Conservation (phyloP, 805 yeast genomes). For the Hanseniaspora occidentalis region DNA sequence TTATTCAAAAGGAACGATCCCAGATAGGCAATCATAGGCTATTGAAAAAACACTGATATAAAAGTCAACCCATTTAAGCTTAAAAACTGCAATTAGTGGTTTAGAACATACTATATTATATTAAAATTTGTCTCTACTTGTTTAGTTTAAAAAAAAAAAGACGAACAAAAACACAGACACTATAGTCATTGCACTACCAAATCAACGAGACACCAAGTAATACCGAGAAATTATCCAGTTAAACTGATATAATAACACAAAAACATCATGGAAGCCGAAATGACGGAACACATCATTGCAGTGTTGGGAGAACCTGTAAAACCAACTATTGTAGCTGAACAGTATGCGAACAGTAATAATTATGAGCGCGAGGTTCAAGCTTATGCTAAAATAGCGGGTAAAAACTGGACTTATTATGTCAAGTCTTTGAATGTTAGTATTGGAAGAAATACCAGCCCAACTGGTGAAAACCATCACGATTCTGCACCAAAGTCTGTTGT, state of each 20-base stretch:
- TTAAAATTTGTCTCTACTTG: too few species aligned
- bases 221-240: too few species aligned
- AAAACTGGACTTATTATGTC: conserved; percentile 89
- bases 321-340: conserved; percentile 59
- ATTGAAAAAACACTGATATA: too few species aligned
- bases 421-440: conserved; percentile 62
- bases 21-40: too few species aligned
- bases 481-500: neutral
- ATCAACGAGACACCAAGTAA: too few species aligned
- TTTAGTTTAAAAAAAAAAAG: too few species aligned
- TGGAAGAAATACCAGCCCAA: conserved; percentile 63
- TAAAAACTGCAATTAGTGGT: too few species aligned
- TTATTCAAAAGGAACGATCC: too few species aligned
- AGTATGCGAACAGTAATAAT: conserved; percentile 61
- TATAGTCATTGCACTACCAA: too few species aligned
- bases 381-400: conserved; percentile 90
- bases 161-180: too few species aligned
- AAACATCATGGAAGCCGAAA: conserved; percentile 25
- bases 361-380: conserved; percentile 77
- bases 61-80: too few species aligned
- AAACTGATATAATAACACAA: neutral
- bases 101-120: too few species aligned
- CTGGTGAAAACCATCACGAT: neutral
- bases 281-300: conserved; percentile 64
- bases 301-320: conserved; percentile 61